These are phyloP conservation scores for Cryphonectria parasitica DNA, from an alignment of 2,329 filamentous ascomycete genomes.

Conservation along the genomic window DNA sequence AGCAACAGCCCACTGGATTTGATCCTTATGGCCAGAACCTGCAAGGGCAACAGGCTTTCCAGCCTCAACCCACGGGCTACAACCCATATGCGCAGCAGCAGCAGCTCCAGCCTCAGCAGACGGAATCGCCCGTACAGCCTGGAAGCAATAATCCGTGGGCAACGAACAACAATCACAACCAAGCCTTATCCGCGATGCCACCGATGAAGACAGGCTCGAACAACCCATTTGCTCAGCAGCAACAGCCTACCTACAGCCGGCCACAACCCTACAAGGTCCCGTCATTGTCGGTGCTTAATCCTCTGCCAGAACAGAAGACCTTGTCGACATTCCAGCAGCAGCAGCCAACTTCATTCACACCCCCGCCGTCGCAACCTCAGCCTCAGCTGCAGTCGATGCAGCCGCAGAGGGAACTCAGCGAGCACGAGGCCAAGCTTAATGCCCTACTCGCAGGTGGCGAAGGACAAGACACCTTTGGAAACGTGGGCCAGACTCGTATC, in stretches of 20 bases:
- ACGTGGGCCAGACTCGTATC: slow-evolving; percentile 93
- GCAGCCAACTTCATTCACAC: slow-evolving; percentile 48
- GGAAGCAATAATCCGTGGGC: slow-evolving; percentile 97
- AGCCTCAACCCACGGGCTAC: slow-evolving; percentile 57
- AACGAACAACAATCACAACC: slow-evolving; percentile 59
- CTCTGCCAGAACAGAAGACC: slow-evolving; percentile 83
- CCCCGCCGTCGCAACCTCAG: slow-evolving; percentile 38
- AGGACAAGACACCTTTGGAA: slow-evolving; percentile 95
- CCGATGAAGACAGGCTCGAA: slow-evolving; percentile 93
- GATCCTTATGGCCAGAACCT: slow-evolving; percentile 67
- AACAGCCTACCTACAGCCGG: slow-evolving; percentile 61
- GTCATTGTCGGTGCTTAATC: slow-evolving; percentile 71
- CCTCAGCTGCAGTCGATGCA: slow-evolving; percentile 46
- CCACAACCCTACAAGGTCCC: slow-evolving; percentile 60
- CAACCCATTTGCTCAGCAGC: slow-evolving; percentile 79
- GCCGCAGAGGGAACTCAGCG: slow-evolving; percentile 60
- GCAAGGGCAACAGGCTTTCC: slow-evolving; percentile 49
- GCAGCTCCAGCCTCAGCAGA: slow-evolving; percentile 54
- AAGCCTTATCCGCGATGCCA: slow-evolving; percentile 66
- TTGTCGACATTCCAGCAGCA: slow-evolving; percentile 63
- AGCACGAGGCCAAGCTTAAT: slow-evolving; percentile 79
- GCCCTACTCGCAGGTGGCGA: slow-evolving; percentile 84
- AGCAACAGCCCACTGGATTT: slow-evolving; percentile 68
- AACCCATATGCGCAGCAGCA: slow-evolving; percentile 57
- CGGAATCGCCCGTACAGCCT: slow-evolving; percentile 67